Evolutionary conservation across 345 rosid species (phyloP), one percentile per base, ranked within the genome.

Genomic region (Bretschneidera sinensis): DNA sequence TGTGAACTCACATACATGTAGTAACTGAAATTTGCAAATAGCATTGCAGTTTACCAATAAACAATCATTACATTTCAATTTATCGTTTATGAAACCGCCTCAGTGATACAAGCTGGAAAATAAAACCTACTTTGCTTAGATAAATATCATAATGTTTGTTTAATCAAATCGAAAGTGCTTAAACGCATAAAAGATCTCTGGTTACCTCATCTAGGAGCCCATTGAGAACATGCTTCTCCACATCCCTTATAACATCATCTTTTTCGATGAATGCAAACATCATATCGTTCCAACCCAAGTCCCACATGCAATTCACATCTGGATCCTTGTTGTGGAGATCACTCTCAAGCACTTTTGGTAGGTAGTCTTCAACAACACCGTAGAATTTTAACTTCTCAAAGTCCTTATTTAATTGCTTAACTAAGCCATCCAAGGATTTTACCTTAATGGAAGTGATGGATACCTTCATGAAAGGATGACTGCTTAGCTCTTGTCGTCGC

Each of bases 251-350:
- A 62, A 85, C 85, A 47, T 90, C 95, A 31, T 88, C 90, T 65
- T 79, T 86, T 66, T 86, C 95, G 20, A 75, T 60, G 60, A 79
- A 79, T 17, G 76, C 76, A 24, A 66, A 39, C 82, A 62, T 72
- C 35, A 24, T 63, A 39, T 64, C 68, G 9, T 81, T 72, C 99
- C 99, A 90, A 17, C 91, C 91, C 62, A 72, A 69, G 49, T 94
- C 97, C 97, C 99, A 90, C 92, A 86, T 88, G 43, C 87, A 88
- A 70, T 86, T 86, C 58, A 87, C 25, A 68, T 80, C 91, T 17
- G 85, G 82, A 28, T 83, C 82, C 57, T 70, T 71, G 59, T 68
- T 43, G 28, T 78, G 17, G 33, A 94, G 71, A 68, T 94, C 97
- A 34, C 56, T 61, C 63, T 82, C 92, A 25, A 90, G 76, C 81